Conservation (phyloP, 768 basidiomycete species). For the Naganishia randhawae region DNA sequence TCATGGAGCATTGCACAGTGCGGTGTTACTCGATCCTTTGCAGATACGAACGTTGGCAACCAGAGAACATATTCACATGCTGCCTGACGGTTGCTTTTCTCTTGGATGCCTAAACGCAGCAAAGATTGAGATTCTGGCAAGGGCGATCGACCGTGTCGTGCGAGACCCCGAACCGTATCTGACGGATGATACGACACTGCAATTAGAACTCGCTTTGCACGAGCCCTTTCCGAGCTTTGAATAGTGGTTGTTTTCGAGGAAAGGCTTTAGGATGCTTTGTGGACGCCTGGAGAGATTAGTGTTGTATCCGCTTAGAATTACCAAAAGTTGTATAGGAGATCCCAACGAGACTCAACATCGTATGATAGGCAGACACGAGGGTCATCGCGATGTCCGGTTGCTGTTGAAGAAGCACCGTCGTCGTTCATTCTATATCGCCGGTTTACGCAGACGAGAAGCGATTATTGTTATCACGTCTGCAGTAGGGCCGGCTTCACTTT, state of each 20-base stretch:
- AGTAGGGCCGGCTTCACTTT: too few species aligned
- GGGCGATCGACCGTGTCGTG: conserved; percentile 42
- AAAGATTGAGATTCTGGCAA: conserved; percentile 43
- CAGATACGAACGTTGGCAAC: conserved; percentile 37
- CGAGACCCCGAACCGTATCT: conserved; percentile 29
- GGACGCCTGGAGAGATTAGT: neutral
- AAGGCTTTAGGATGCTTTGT: neutral
- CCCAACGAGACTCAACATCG: neutral
- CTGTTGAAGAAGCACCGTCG: too few species aligned
- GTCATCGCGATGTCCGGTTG: too few species aligned
- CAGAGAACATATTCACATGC: conserved; percentile 45
- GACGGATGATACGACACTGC: conserved; percentile 12
- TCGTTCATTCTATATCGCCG: too few species aligned
- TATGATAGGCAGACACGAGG: too few species aligned
- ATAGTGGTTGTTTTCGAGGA: neutral
- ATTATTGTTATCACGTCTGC: too few species aligned
- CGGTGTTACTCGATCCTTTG: conserved; percentile 36
- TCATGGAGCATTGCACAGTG: conserved; percentile 29
- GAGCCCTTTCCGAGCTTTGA: conserved; percentile 3
- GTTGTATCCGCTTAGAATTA: neutral
- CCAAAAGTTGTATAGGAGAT: neutral
- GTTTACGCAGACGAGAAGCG: too few species aligned
- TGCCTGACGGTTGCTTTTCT: conserved; percentile 46
- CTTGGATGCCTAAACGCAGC: conserved; percentile 46
- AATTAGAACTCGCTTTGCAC: conserved; percentile 8